These are phyloP conservation scores for Combretum micranthum DNA, from an alignment of 345 rosid species.

Conservation along the genomic window DNA sequence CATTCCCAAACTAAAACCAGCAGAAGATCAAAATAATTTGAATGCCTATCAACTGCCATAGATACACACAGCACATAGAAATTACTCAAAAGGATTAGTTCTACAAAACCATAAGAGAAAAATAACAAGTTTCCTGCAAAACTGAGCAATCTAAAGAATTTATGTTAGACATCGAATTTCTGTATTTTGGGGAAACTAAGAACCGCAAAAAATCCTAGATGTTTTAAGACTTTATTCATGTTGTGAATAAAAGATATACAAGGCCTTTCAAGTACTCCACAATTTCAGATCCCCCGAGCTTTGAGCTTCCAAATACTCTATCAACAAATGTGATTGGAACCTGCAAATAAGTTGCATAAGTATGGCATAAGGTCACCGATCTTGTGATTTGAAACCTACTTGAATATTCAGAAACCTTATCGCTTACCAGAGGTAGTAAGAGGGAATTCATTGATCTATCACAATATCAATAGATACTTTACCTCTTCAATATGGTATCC, in stretches of 20 bases:
- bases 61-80: too few relatives aligned
- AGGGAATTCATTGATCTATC: neutral
- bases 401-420: neutral
- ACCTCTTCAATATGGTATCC: constrained; percentile 95
- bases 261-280: constrained; percentile 93
- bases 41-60: too few relatives aligned
- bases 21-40: too few relatives aligned
- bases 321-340: constrained; percentile 95
- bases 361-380: neutral
- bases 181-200: too few relatives aligned
- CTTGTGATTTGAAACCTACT: neutral
- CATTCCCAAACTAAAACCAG: too few relatives aligned
- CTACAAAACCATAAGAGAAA: neutral
- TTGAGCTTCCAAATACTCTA: constrained; percentile 90
- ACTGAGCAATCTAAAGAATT: neutral
- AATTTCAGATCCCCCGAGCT: constrained; percentile 98
- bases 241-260: constrained; percentile 68
- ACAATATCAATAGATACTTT: constrained; percentile 6
- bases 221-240: constrained; percentile 23
- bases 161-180: too few relatives aligned
- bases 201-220: neutral
- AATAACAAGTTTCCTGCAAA: neutral
- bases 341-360: constrained; percentile 27
- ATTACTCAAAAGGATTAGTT: neutral
- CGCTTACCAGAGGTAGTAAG: neutral